Base-by-base conservation (phyloP, 345 rosid genomes). In the Acer negundo region DNA sequence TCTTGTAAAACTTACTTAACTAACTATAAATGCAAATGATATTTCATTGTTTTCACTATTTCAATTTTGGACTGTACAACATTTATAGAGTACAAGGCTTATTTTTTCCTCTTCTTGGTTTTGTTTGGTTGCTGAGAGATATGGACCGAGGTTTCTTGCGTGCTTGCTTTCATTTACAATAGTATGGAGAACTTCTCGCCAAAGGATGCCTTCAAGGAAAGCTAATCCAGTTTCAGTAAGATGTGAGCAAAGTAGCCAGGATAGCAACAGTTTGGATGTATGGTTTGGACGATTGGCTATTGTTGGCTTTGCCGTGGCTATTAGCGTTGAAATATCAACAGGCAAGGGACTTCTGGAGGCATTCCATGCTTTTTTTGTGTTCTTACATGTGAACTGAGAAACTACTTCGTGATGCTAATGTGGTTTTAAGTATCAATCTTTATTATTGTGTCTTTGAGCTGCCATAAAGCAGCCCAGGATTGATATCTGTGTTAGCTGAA, bases 291-390 rank as follows among this genome's bases (percentile, higher is more conserved):
- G 99, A 42, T 72, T 90, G 46, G 99, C 99, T 17, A 94, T 92
- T 97, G 62, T 92, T 78, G 97, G 94, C 75, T 95, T 95, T 88
- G 96, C 94, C 31, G 91, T 77, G 51, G 96, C 96, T 24, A 79
- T 92, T 67, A 84, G 84, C 47, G 93, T 92, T 73, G 97, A 94
- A 86, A 46, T 92, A 68, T 77, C 93, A 15, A 96, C 98, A 1
- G 99, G 97, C 40, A 93, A 92, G 79, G 98, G 97, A 75, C 94
- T 92, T 74, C 82, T 95, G 67, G 94, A 95, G 98, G 99, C 92
- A 88, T 24, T 63, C 7, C 38, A 6, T 42, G 35, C 10, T 4
- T 53, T 79, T 73, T 9, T 73, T 9, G 42, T 35, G 20, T 3
- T 73, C 67, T 67, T 58, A 17, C 35, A 44, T 63, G 68, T 72